Conservation (phyloP, 139 green algal genomes). For the Axilococcus clingmanii region DNA sequence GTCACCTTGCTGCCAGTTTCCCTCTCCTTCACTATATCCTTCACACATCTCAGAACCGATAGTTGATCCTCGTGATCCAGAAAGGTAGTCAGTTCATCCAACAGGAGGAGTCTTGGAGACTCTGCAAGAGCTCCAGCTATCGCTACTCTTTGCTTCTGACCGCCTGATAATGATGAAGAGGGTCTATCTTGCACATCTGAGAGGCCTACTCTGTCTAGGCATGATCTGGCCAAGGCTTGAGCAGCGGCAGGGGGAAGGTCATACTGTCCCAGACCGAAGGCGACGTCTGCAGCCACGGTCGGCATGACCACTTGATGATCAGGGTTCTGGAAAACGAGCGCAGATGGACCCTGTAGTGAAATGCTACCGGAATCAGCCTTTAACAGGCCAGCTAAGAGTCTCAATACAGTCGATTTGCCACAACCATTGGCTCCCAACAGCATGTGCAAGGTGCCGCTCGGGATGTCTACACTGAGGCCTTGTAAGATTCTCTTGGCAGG, state of each 20-base stretch:
- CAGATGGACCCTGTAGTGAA: conserved; percentile 39
- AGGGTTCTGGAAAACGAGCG: conserved; percentile 97
- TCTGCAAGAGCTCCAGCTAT: conserved; percentile 72
- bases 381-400: conserved; percentile 73
- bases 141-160: conserved; percentile 93
- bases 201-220: conserved; percentile 74
- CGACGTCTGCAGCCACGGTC: conserved; percentile 88
- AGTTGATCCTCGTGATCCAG: conserved; percentile 85
- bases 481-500: too few species aligned
- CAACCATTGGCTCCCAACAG: conserved; percentile 88
- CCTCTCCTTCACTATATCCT: conserved; percentile 24
- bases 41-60: conserved; percentile 65
- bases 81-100: conserved; percentile 99
- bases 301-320: conserved; percentile 93
- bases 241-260: conserved; percentile 42
- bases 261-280: conserved; percentile 85
- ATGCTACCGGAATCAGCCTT: conserved; percentile 40
- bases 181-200: conserved; percentile 47
- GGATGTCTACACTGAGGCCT: conserved; percentile 30
- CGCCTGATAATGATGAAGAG: conserved; percentile 82
- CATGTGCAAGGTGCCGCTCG: conserved; percentile 77
- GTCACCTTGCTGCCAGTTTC: conserved; percentile 40
- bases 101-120: conserved; percentile 65
- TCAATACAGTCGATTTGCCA: conserved; percentile 75
- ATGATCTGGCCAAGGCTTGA: conserved; percentile 32